Evolutionary conservation across 805 yeast genomes (phyloP).

Genomic region (Lipomyces yamanashiensis): DNA sequence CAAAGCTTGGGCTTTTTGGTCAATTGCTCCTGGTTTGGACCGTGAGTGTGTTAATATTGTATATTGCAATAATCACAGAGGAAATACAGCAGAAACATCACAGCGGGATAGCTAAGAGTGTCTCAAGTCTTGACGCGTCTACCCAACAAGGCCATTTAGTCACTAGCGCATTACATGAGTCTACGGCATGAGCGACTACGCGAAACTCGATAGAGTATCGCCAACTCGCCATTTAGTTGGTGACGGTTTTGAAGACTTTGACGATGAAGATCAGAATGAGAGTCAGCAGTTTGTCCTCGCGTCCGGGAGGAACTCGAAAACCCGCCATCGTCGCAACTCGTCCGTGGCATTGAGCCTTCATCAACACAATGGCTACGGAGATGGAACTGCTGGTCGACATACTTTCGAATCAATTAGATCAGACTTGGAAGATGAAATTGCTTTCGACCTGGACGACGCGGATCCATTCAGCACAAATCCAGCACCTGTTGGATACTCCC

Average conservation of each 20-base stretch:
- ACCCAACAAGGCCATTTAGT: too few species aligned
- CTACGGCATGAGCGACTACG: background rate
- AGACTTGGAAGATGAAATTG: conserved; percentile 28
- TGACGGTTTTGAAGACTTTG: conserved; percentile 8
- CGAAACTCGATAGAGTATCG: background rate
- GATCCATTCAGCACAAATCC: conserved; percentile 31
- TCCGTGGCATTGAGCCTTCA: background rate
- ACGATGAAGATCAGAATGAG: background rate
- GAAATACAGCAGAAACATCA: too few species aligned
- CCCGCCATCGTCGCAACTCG: background rate
- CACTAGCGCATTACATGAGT: background rate
- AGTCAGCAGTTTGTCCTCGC: background rate
- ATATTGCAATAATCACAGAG: too few species aligned
- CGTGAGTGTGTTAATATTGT: too few species aligned
- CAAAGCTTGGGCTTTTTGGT: too few species aligned
- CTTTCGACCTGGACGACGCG: conserved; percentile 31
- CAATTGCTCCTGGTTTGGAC: too few species aligned
- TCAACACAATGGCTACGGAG: background rate
- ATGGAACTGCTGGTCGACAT: background rate
- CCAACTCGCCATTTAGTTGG: background rate
- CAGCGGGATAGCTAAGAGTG: too few species aligned
- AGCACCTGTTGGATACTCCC: background rate
- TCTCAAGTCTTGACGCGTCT: too few species aligned
- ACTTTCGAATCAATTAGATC: conserved; percentile 16
- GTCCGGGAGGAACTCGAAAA: background rate